Conservation (phyloP, 1,284 basidiomycete genomes). For the Cutaneotrichosporon sp. region DNA sequence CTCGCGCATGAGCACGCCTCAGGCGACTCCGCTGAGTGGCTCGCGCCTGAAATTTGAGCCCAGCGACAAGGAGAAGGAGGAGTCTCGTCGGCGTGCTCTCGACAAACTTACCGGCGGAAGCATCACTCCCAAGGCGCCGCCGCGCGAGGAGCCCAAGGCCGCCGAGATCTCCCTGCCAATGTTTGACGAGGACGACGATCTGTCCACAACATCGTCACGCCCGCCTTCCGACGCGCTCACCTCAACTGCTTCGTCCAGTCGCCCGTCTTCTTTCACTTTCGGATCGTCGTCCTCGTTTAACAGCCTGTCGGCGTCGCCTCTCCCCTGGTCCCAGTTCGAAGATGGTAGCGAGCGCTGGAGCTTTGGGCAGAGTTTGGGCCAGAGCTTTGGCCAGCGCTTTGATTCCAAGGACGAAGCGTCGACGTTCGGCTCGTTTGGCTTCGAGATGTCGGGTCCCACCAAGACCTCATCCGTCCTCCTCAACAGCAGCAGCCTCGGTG, state of each 20-base stretch:
- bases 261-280: conserved; percentile 34
- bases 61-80: conserved; percentile 46
- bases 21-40: conserved; percentile 8
- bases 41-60: conserved; percentile 48
- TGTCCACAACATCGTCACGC: conserved; percentile 32
- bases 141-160: conserved; percentile 13
- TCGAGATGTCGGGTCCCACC: conserved; percentile 16
- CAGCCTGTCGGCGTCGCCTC: conserved; percentile 23
- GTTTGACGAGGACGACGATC: conserved; percentile 46
- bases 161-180: conserved; percentile 43
- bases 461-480: conserved; percentile 26
- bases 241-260: conserved; percentile 32
- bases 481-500: conserved; percentile 28
- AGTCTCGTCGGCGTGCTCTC: conserved; percentile 44
- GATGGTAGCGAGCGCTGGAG: conserved; percentile 25
- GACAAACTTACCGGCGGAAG: conserved; percentile 45
- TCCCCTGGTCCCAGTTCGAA: conserved; percentile 30
- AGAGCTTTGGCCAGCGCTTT: conserved; percentile 24
- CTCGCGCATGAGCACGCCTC: conserved; percentile 7
- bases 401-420: conserved; percentile 32
- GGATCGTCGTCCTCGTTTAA: conserved; percentile 23
- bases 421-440: conserved; percentile 29
- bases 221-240: conserved; percentile 39
- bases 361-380: conserved; percentile 21
- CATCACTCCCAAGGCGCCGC: not conserved